Evolutionary conservation across 306 rosid species (phyloP), one percentile per base, ranked within the genome.

Genomic region (Fagus sylvatica): DNA sequence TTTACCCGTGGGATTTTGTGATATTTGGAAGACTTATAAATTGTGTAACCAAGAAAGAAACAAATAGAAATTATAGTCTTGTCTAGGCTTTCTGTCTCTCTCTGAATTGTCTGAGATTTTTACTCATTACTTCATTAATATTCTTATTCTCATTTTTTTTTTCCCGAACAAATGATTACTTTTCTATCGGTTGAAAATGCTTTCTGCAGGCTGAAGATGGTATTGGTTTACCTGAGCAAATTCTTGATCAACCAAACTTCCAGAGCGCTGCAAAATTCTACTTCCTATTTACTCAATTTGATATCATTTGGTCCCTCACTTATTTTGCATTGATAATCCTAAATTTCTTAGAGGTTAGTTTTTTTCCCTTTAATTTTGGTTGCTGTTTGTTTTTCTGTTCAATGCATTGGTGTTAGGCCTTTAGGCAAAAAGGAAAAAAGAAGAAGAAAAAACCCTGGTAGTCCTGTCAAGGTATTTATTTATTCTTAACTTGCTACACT

Each of bases 121-220:
- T 39, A 7, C 2, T 17, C 10, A 7, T 39, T n/a, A 5, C 48
- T 65, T 37, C 6, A 15, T 13, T n/a, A 65, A 17, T 6, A 6
- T 62, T 62, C 34, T 62, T 62, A 62, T 34, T 62, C 43, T 62
- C 69, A 34, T 15, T 36, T 7, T 56, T 39, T 22, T 68, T 11
- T 22, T n/a, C n/a, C n/a, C n/a, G n/a, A 34, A 19, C n/a, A n/a
- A 70, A 7, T 81, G 46, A 77, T 51, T 79, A 62, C 73, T 57
- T 73, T 43, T 77, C 16, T 77, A 64, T 76, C 83, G 76, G 69
- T 78, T 82, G 78, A 81, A 69, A 70, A 56, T 78, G 64, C 69
- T 53, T 82, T 79, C 56, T 86, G 84, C 97, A 92, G 98, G 98
- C 98, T 70, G 97, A 91, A 81, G 98, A 95, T 72, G 99, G 99